Base-by-base conservation (phyloP, 1,284 basidiomycete species). In the Flammula alnicola region DNA sequence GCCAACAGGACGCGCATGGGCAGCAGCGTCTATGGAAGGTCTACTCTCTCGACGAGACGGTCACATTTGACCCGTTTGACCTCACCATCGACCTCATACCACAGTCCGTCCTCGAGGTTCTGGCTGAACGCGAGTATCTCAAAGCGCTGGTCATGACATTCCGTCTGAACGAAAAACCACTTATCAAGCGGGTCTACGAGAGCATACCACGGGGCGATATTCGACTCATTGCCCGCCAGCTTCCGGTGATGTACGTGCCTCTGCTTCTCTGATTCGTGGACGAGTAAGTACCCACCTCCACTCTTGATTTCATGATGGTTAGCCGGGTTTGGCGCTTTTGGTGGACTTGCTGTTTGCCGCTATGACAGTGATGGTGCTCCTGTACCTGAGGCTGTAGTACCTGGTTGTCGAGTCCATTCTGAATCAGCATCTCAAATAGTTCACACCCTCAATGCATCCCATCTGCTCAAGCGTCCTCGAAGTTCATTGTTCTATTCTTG, bases 41-140 rank as follows among this genome's bases (percentile, higher is more conserved):
- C 72, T 99, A 97, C 70, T 91, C 93, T 3, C 76, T 98, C 25
- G 95, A 98, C 72, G 91, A 95, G 54, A 77, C 80, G n/a, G 78
- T 91, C 35, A 71, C 84, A 2, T 99, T 99, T 68, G 97, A 99
- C 68, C 97, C 97, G 1, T 93, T 98, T 69, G 97, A 99, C 65
- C 83, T 99, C 33, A 88, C 94, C 51, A 84, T 99, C 56, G 96
- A 99, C 64, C 83, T 99, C 49, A 99, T 96, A 0, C 96, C 97
- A 0, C 88, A 95, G 65, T 77, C 88, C 10, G 79, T 95, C 17
- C 71, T 91, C 19, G 71, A 81, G 38, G 84, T 88, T 10, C 75
- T 95, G 14, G 70, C 69, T 4, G 70, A 78, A 29, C 78, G 78
- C 14, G 90, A 94, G 61, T 89, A 86, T 68, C 83, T 98, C 56